Evolutionary conservation across 208 protist genomes (phyloP), one percentile per base, ranked within the genome.

Genomic region (Phytomonas serpens): DNA sequence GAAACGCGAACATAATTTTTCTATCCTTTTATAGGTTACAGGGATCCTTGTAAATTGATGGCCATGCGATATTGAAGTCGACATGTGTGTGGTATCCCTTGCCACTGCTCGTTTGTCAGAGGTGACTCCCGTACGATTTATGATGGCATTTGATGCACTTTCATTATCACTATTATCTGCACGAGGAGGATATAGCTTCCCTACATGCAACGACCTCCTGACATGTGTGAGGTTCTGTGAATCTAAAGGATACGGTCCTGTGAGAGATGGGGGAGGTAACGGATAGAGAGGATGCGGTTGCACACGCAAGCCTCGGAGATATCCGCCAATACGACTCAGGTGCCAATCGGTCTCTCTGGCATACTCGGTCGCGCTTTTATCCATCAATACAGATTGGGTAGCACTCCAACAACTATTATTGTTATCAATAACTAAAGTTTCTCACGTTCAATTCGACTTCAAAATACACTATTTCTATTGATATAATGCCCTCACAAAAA

Each of bases 261-360:
- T 23, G 32, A 7, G 67, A 30, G 52, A 37, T 16, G 52, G 64
- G 19, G 3, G 47, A 30, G 11, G 52, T 29, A 11, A 61, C 34
- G 11, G 34, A n/a, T 2, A 79, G 61, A 23, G 62, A 30, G 6
- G 62, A 69, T 32, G 76, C 32, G 31, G 71, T 31, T 68, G 76
- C 9, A 73, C 66, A 4, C 64, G 67, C 16, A 74, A 30, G 30
- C 51, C 31, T 19, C 76, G 76, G 37, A 80, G 76, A 14, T 76
- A 76, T 9, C 42, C 13, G 31, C 76, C 76, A 27, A 80, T 80
- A 11, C n/a, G 36, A 57, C 76, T 52, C 11, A 80, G 69, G 33
- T 80, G 76, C 9, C 37, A 68, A 74, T 80, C 72, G 23, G 73
- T 68, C 7, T 51, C 47, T 19, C 67, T 36, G 40, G 40, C 40